Evolutionary conservation across 805 yeast species (phyloP), one percentile per base, ranked within the genome.

Genomic region (Komagataella kurtzmanii): DNA sequence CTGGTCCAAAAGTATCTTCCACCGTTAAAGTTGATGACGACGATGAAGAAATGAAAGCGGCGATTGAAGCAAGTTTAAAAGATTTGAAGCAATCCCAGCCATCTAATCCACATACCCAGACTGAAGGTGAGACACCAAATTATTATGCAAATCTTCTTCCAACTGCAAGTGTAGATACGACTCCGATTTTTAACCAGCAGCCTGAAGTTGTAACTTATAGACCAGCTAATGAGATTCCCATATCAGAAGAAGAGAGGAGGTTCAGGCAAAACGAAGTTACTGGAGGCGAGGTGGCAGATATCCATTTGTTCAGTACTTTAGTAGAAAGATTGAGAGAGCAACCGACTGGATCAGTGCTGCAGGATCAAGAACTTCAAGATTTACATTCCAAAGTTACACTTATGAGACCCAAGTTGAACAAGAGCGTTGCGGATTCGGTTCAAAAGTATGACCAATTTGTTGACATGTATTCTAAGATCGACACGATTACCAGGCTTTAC

Each of bases 21-120:
- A 53, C 54, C 14, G 44, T n/a, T 10, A 12, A 36, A 2, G 45
- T 49, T 8, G 86, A 79, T 2, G 88, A 85, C 17, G 86, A 83
- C 17, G 86, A 83, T 17, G 91, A 84, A 44, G 96, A 88, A 44
- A 77, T 91, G 81, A 86, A 81, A 63, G 95, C 93, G 0, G 99
- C 98, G 0, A 91, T 93, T 53, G 96, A 85, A 14, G 96, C 96
- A 0, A 88, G 96, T 65, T 72, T 93, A 55, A 75, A 74, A 51
- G 97, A 90, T 53, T 73, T 85, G 62, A 78, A 84, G 56, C 62
- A 8, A n/a, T 7, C 48, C 18, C 44, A 48, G 43, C 18, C 49
- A 50, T 30, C 43, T 3, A 14, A 47, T n/a, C 7, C 48, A n/a
- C 48, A 50, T 18, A 43, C 50, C n/a, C 36, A 24, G 24, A 30